phyloP scores from a whole-genome alignment of 257 asterid genomes.

The Nicotiana noctiflora region DNA sequence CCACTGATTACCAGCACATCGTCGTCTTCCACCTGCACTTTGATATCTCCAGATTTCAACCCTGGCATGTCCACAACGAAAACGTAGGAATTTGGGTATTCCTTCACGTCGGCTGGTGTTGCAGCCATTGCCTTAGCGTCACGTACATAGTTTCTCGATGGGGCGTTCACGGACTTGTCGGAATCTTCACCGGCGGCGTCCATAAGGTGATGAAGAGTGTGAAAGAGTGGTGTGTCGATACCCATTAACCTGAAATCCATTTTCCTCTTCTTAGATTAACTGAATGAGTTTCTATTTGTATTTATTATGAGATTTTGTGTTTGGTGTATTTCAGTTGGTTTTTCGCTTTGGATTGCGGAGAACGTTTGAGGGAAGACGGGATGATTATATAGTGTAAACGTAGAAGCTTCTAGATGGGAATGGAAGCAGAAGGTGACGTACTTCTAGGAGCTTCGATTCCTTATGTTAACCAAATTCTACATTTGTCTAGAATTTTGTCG shows the following conservation, averaged over 20 bases:
- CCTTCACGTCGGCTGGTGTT: constrained; percentile 38
- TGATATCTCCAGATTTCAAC: no score
- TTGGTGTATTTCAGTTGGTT: no score
- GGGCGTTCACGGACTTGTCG: constrained; percentile 16
- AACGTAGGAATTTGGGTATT: constrained; percentile 27
- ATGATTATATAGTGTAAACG: not conserved
- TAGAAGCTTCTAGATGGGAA: constrained; percentile 28
- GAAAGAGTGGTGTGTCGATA: constrained; percentile 15
- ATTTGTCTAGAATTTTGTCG: no score
- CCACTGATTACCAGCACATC: no score
- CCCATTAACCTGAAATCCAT: constrained; percentile 27
- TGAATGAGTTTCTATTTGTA: no score
- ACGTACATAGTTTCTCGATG: constrained; percentile 26
- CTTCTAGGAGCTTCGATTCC: not conserved
- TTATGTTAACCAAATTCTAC: no score
- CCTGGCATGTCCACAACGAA: no score
- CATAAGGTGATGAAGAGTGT: constrained; percentile 19
- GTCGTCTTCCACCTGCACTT: no score
- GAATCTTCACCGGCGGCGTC: constrained; percentile 23
- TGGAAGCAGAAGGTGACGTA: not conserved
- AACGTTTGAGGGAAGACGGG: not conserved
- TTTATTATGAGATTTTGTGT: no score
- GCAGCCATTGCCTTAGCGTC: constrained; percentile 37
- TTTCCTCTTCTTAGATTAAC: not conserved
- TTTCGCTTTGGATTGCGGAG: not conserved